Percentiles rank a stretch among this genome's conserved stretches.
Conservation (phyloP, 306 rosid species). For the Rosa rugosa region DNA sequence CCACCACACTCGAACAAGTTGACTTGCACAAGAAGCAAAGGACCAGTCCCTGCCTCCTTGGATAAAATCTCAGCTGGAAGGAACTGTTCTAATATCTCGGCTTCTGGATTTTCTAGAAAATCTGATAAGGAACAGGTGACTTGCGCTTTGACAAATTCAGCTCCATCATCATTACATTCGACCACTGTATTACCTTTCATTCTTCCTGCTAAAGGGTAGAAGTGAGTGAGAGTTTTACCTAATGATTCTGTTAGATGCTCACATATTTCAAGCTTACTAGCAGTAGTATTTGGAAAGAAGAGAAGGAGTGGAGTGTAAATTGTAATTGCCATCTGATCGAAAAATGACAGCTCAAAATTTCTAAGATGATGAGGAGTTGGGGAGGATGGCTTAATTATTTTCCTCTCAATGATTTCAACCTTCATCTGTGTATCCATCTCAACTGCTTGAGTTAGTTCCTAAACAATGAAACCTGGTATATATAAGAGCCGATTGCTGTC, state of each 20-base stretch:
- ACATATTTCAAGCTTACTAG: constrained; percentile 12
- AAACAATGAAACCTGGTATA: neutral
- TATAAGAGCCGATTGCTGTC: neutral
- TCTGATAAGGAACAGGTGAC: constrained; percentile 24
- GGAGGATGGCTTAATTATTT: constrained; percentile 32
- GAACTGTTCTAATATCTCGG: constrained; percentile 13
- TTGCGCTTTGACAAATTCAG: constrained; percentile 22
- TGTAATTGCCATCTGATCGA: constrained; percentile 20
- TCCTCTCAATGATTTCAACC: constrained; percentile 17
- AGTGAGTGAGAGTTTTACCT: constrained; percentile 37
- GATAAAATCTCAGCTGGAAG: constrained; percentile 26
- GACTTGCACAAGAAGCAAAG: constrained; percentile 40
- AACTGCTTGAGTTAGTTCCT: neutral
- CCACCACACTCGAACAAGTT: constrained; percentile 52
- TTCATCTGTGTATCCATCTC: constrained; percentile 7
- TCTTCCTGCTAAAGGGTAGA: constrained; percentile 56
- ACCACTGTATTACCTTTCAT: constrained; percentile 31
- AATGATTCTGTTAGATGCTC: constrained; percentile 41
- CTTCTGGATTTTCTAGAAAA: constrained; percentile 23
- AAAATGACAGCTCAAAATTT: constrained; percentile 23
- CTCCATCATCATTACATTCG: constrained; percentile 50
- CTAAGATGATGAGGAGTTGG: constrained; percentile 29
- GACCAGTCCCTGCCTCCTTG: constrained; percentile 8
- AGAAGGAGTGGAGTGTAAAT: constrained; percentile 25
- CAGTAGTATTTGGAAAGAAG: constrained; percentile 16